Conservation (phyloP, 225 moss, liverwort and hornwort genomes). For the Pleurozium schreberi region DNA sequence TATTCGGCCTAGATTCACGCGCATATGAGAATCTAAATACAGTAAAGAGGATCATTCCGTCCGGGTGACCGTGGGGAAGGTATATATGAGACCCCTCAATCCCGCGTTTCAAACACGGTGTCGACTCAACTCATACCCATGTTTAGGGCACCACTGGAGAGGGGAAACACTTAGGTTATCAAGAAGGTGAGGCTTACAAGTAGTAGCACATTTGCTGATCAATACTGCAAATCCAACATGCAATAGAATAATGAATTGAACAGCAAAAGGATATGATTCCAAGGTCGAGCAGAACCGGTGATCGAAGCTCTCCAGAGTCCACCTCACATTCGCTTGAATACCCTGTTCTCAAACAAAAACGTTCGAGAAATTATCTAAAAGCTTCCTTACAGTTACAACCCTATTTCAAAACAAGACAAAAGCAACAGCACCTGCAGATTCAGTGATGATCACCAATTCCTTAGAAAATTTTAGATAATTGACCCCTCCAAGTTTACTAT, state of each 20-base stretch:
- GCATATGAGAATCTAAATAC: background rate
- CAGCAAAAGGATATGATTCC: slow-evolving; percentile 76
- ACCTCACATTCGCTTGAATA: slow-evolving; percentile 49
- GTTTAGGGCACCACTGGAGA: background rate
- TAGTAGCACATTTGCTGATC: background rate
- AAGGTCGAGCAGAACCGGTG: slow-evolving; percentile 63
- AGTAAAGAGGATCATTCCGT: background rate
- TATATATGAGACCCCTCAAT: background rate
- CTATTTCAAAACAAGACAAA: background rate
- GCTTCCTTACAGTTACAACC: background rate
- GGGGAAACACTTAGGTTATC: background rate
- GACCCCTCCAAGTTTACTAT: background rate
- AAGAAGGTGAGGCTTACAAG: background rate
- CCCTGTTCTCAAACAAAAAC: slow-evolving; percentile 35
- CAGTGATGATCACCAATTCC: background rate
- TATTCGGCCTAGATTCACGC: background rate
- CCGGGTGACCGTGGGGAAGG: background rate
- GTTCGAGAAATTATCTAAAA: background rate
- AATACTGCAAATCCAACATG: background rate
- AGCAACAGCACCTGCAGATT: background rate
- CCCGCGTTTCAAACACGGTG: background rate
- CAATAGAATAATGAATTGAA: background rate
- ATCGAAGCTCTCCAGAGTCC: slow-evolving; percentile 75
- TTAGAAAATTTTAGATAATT: background rate
- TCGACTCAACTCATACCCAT: background rate